Evolutionary conservation across 2,329 filamentous ascomycete species (phyloP).

Genomic region (Zarea fungicola): DNA sequence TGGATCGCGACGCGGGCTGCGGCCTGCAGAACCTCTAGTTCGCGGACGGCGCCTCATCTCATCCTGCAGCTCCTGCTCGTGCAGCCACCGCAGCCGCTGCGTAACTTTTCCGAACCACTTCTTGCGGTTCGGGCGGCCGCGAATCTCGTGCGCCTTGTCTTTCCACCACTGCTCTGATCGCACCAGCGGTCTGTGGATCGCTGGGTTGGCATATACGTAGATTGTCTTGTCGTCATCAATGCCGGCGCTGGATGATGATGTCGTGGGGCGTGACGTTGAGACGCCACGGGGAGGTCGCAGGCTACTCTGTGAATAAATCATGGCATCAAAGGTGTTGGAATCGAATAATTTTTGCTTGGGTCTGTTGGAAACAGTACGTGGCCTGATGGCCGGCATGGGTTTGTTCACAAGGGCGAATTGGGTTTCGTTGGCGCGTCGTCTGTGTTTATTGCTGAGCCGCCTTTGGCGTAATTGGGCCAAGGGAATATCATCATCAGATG

Average conservation of each 20-base stretch:
- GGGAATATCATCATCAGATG: neutral
- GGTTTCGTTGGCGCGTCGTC: neutral
- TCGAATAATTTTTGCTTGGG: constrained; percentile 12
- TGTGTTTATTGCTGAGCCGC: neutral
- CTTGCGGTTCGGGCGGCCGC: constrained; percentile 43
- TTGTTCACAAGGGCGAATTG: neutral
- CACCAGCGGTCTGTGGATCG: constrained; percentile 40
- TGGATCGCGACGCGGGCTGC: constrained; percentile 19
- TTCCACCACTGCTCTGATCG: constrained; percentile 41
- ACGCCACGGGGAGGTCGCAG: constrained; percentile 3
- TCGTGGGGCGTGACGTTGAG: constrained; percentile 1
- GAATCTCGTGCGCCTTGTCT: constrained; percentile 46
- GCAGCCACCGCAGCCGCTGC: constrained; percentile 31
- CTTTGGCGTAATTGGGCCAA: neutral
- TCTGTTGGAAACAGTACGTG: neutral
- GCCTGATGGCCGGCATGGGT: neutral
- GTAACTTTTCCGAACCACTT: constrained; percentile 43
- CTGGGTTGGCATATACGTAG: constrained; percentile 46
- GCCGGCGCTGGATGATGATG: neutral
- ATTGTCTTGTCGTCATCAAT: constrained; percentile 26
- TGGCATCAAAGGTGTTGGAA: constrained; percentile 16
- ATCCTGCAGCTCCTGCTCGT: constrained; percentile 17
- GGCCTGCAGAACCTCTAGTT: neutral
- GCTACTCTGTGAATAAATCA: constrained; percentile 14
- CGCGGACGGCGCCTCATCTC: constrained; percentile 14